phyloP scores from a whole-genome alignment of 148 eudicot species.

The Selenicereus undatus region DNA sequence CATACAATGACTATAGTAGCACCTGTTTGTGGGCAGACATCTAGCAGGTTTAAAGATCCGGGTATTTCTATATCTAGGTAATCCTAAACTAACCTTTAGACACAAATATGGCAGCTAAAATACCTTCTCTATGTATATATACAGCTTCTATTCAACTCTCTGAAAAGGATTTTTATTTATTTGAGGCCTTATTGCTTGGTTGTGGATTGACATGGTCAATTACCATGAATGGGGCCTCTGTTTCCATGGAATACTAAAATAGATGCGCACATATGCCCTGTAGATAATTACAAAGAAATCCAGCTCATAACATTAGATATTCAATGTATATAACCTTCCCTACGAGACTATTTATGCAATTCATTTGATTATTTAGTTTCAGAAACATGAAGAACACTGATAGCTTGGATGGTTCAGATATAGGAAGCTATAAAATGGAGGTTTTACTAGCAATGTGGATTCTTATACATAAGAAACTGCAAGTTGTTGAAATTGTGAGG shows the following conservation, averaged over 20 bases:
- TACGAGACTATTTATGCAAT: background rate
- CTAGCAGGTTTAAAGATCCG: no score
- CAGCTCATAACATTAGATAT: background rate
- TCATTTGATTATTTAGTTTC: background rate
- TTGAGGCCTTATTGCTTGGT: background rate
- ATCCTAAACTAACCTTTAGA: no score
- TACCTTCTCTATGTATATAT: background rate
- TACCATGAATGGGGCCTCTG: background rate
- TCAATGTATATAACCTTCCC: background rate
- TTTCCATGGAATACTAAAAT: background rate
- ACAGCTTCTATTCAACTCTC: background rate
- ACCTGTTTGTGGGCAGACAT: no score
- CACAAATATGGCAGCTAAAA: background rate
- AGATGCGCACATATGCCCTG: conserved; percentile 9
- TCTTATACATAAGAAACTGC: background rate
- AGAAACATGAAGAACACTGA: background rate
- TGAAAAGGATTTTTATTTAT: background rate
- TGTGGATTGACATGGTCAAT: background rate
- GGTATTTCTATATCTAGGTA: no score
- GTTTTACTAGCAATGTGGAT: no score
- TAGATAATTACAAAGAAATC: background rate
- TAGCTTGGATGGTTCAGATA: no score
- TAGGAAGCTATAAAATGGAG: no score
- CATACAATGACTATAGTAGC: no score
- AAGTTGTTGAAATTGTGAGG: background rate